phyloP scores from a whole-genome alignment of 2,329 filamentous ascomycete species.

The Aspergillus ibericus region DNA sequence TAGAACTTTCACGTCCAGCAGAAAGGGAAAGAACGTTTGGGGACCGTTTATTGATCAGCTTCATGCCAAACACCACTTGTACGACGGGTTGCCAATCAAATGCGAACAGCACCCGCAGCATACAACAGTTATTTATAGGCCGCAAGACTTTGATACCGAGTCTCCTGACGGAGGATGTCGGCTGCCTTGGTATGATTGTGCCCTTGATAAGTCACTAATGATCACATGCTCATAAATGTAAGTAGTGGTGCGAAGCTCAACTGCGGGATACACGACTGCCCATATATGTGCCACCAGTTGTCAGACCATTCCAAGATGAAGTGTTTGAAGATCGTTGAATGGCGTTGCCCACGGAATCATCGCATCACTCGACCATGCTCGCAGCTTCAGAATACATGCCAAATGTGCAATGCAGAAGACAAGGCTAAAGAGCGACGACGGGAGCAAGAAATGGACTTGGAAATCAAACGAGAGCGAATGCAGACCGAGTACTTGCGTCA shows the following conservation, averaged over 20 bases:
- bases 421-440: conserved; percentile 44
- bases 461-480: conserved; percentile 32
- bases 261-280: conserved; percentile 63
- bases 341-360: conserved; percentile 57
- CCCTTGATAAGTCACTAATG: conserved; percentile 8
- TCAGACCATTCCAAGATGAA: conserved; percentile 58
- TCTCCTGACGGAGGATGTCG: conserved; percentile 71
- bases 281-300: conserved; percentile 62
- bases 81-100: conserved; percentile 60
- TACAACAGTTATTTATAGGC: conserved; percentile 45
- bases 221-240: neutral
- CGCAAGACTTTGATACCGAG: conserved; percentile 56
- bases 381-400: conserved; percentile 43
- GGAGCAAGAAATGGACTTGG: conserved; percentile 52
- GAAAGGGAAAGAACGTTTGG: conserved; percentile 62
- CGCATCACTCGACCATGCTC: conserved; percentile 51
- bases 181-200: conserved; percentile 56
- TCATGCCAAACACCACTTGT: conserved; percentile 52
- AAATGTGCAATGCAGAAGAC: conserved; percentile 54
- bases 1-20: conserved; percentile 62
- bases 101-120: conserved; percentile 62
- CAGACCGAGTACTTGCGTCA: conserved; percentile 21
- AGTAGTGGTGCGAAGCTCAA: conserved; percentile 48
- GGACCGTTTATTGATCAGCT: conserved; percentile 57
- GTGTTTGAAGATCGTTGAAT: conserved; percentile 47